Evolutionary conservation across 768 basidiomycete species (phyloP).

Genomic region (Russula sp.): DNA sequence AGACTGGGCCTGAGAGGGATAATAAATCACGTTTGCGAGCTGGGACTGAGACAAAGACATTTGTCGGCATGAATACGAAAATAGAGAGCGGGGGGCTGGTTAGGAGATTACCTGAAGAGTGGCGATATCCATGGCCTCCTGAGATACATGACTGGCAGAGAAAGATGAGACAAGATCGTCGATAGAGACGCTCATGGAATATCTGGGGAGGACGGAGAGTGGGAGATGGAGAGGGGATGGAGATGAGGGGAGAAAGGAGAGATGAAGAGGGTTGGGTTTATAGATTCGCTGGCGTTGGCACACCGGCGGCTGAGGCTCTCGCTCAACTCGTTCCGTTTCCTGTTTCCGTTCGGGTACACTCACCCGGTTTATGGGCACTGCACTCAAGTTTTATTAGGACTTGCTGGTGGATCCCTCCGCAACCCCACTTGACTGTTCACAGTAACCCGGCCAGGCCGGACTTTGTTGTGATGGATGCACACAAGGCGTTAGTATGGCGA

Average conservation of each 20-base stretch:
- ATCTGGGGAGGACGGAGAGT: neutral
- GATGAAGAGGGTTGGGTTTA: conserved; percentile 5
- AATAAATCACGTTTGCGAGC: conserved; percentile 45
- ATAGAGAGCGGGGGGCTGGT: conserved; percentile 29
- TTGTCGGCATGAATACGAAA: neutral
- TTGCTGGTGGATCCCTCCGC: neutral
- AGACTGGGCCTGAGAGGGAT: conserved; percentile 35
- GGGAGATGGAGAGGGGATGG: conserved; percentile 9
- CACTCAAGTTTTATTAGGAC: neutral
- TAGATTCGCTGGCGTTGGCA: conserved; percentile 3
- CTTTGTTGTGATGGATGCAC: neutral
- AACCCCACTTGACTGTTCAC: neutral
- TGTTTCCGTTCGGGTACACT: neutral
- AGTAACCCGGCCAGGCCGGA: neutral
- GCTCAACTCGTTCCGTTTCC: neutral
- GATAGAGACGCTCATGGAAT: conserved; percentile 45
- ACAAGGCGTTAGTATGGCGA: neutral
- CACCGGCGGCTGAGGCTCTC: neutral
- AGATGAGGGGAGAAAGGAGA: neutral
- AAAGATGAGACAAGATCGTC: conserved; percentile 53
- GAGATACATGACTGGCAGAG: conserved; percentile 49
- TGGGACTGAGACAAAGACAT: conserved; percentile 40
- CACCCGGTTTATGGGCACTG: neutral
- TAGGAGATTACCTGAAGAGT: conserved; percentile 43
- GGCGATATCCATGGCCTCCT: conserved; percentile 51